A percentile compares a stretch with the other conserved stretches of the same genome.
Evolutionary conservation across 352 stramenopile species (phyloP).

Genomic region (Phytophthora tubulina): DNA sequence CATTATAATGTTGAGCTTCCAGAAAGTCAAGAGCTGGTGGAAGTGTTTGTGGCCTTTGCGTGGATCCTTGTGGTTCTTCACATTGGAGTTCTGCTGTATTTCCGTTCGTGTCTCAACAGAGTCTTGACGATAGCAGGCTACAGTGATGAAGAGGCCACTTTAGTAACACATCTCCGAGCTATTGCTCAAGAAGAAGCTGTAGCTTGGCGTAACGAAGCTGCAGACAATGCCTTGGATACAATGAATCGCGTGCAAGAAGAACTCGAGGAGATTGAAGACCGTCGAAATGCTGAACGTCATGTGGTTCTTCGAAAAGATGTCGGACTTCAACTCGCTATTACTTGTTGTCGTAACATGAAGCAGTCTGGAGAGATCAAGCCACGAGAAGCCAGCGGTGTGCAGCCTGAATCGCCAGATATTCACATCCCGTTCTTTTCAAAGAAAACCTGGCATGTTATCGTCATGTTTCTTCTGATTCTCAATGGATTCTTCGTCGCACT

Average conservation of each 20-base stretch:
- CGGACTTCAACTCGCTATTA: conserved; percentile 32
- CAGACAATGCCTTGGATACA: conserved; percentile 23
- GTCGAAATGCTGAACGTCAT: conserved; percentile 19
- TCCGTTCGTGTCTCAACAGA: conserved; percentile 40
- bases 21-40: conserved; percentile 42
- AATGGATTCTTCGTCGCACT: conserved; percentile 73
- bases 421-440: conserved; percentile 60
- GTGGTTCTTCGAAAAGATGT: conserved; percentile 29
- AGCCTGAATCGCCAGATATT: conserved; percentile 25
- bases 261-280: conserved; percentile 33
- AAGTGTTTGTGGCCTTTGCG: conserved; percentile 42
- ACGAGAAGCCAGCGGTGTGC: conserved; percentile 17
- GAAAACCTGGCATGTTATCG: conserved; percentile 67
- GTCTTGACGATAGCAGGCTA: conserved; percentile 45
- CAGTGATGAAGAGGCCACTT: conserved; percentile 11
- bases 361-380: conserved; percentile 2
- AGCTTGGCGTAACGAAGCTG: conserved; percentile 27
- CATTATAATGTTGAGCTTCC: conserved; percentile 14
- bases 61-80: conserved; percentile 47
- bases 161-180: conserved; percentile 8
- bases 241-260: conserved; percentile 36
- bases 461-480: conserved; percentile 69
- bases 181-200: conserved; percentile 33
- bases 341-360: conserved; percentile 28
- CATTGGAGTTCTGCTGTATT: conserved; percentile 48